phyloP scores from a whole-genome alignment of 2,329 filamentous ascomycete species.

The Cytospora chrysosperma region DNA sequence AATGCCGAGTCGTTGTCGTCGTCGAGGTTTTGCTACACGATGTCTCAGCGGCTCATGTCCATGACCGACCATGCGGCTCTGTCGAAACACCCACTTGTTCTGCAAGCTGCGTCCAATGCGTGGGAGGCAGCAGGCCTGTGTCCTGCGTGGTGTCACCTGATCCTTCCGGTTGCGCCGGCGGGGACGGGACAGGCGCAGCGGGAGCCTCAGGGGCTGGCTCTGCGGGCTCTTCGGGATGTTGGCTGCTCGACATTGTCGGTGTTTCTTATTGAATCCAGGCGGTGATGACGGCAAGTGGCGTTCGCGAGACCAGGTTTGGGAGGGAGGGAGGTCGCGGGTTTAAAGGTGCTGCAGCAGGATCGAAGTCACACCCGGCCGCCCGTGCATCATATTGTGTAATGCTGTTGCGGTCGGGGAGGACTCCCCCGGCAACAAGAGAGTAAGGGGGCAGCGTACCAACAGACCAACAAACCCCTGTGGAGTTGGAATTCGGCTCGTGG shows the following conservation, averaged over 20 bases:
- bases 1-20: conserved; percentile 24
- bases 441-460: not conserved
- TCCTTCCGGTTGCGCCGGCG: not conserved
- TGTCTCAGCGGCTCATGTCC: not conserved
- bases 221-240: not conserved
- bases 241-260: conserved; percentile 13
- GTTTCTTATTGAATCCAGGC: not conserved
- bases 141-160: not conserved
- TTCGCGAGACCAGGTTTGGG: not conserved
- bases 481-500: conserved; percentile 3
- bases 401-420: conserved; percentile 2
- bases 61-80: not conserved
- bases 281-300: not conserved
- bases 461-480: too few relatives aligned
- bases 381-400: not conserved
- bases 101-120: conserved; percentile 23
- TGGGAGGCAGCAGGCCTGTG: conserved; percentile 18
- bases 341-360: not conserved
- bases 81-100: conserved; percentile 16
- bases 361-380: not conserved
- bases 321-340: not conserved
- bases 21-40: conserved; percentile 9
- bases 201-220: not conserved
- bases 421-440: conserved; percentile 1
- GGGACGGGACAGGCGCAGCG: not conserved